These are phyloP conservation scores for Colletotrichum abscissum DNA, from an alignment of 2,329 filamentous ascomycete genomes.

Conservation along the genomic window DNA sequence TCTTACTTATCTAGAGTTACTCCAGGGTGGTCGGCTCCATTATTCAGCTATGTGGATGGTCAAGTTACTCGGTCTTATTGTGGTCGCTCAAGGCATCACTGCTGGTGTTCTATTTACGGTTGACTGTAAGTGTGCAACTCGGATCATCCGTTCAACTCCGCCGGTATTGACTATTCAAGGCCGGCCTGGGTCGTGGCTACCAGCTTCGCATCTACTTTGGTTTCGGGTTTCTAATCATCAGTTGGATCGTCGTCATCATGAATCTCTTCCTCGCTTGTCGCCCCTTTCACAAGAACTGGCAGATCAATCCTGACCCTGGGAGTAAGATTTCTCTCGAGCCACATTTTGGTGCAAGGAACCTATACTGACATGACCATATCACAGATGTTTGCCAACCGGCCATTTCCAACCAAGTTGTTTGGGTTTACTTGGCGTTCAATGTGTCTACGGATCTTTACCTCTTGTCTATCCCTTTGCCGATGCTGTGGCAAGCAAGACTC, in stretches of 20 bases:
- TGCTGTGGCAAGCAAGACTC: neutral
- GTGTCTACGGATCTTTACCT: neutral
- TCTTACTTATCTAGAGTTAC: neutral
- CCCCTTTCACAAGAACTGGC: neutral
- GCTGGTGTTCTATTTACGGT: slow-evolving; percentile 59
- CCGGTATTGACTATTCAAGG: neutral
- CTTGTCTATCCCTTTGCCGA: neutral
- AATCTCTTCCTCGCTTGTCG: neutral
- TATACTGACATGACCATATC: neutral
- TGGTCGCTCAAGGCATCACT: slow-evolving; percentile 66
- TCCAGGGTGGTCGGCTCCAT: slow-evolving; percentile 62
- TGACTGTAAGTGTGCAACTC: slow-evolving; percentile 37
- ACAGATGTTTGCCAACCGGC: neutral
- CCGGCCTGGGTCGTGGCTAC: neutral
- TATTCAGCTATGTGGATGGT: slow-evolving; percentile 65
- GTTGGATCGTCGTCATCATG: neutral
- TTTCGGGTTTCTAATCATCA: neutral
- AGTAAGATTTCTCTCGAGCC: neutral
- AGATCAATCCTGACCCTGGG: neutral
- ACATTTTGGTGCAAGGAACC: rapidly evolving
- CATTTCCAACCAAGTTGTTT: neutral
- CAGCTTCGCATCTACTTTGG: neutral
- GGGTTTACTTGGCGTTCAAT: neutral
- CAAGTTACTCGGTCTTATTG: slow-evolving; percentile 61
- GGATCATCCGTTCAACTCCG: neutral